phyloP scores from a whole-genome alignment of 2,329 filamentous ascomycete species.

The Teratosphaeriaceae sp. region DNA sequence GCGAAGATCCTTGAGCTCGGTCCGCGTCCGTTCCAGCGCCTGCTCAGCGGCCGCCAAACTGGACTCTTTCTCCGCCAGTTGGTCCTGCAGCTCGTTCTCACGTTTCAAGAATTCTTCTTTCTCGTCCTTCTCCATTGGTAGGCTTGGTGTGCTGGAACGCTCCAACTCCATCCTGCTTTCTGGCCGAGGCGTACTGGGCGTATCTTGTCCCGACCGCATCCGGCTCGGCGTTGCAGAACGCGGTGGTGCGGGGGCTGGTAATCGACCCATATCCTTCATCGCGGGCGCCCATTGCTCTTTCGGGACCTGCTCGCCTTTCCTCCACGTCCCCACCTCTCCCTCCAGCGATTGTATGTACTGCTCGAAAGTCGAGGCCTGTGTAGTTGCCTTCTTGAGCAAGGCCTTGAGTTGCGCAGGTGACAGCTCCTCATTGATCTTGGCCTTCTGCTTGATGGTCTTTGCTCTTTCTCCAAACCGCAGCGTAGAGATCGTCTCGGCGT shows the following conservation, averaged over 20 bases:
- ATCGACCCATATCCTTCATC: conserved; percentile 41
- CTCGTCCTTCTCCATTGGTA: conserved; percentile 91
- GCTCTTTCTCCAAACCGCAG: conserved; percentile 91
- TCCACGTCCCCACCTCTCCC: conserved; percentile 79
- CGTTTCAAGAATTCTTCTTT: conserved; percentile 90
- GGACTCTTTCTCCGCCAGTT: conserved; percentile 87
- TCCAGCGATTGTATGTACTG: conserved; percentile 78
- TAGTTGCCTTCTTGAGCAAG: conserved; percentile 85
- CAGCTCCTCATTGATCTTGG: conserved; percentile 97
- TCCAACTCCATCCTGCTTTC: conserved; percentile 65
- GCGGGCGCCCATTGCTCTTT: conserved; percentile 80
- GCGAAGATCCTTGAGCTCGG: conserved; percentile 78
- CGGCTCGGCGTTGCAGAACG: conserved; percentile 57
- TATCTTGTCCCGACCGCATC: conserved; percentile 40
- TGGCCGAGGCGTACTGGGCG: conserved; percentile 47
- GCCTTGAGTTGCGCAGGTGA: conserved; percentile 92
- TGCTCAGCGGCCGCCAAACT: conserved; percentile 74
- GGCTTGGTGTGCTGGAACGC: conserved; percentile 75
- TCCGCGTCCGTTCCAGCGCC: conserved; percentile 71
- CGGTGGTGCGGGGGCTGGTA: conserved; percentile 40
- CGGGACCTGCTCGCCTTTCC: conserved; percentile 78
- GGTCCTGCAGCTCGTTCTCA: conserved; percentile 96
- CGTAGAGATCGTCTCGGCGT: conserved; percentile 86
- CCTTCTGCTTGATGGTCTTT: conserved; percentile 99
- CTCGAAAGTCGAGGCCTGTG: conserved; percentile 82